A percentile compares a stretch with the other conserved stretches of the same genome.
Conservation (phyloP, 495 filamentous ascomycete genomes). For the Lasiosphaeriaceae sp. region DNA sequence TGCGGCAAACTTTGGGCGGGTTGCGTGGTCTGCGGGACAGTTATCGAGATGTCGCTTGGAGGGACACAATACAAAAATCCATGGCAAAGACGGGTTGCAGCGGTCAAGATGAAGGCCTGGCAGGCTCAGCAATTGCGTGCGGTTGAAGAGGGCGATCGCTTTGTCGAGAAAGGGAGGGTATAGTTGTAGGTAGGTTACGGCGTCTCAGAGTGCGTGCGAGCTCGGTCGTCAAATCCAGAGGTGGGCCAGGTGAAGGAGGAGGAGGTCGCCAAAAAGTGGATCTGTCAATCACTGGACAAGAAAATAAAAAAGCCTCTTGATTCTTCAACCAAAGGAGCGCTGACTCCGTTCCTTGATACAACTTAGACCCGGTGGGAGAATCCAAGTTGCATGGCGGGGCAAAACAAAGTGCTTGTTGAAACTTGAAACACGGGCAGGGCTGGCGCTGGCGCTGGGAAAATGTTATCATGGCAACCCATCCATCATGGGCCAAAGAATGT, state of each 20-base stretch:
- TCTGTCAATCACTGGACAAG: not conserved
- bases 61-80: conserved; percentile 4
- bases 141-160: too few relatives aligned
- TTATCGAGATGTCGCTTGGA: conserved; percentile 3
- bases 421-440: not conserved
- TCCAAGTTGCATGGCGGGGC: not conserved
- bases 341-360: not conserved
- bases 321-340: not conserved
- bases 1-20: not conserved
- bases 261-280: not conserved
- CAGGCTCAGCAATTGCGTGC: not conserved
- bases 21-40: not conserved
- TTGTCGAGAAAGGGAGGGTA: not conserved
- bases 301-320: not conserved
- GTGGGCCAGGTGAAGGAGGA: not conserved
- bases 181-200: not conserved
- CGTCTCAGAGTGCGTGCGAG: not conserved
- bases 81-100: conserved; percentile 4
- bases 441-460: not conserved
- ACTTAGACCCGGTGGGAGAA: not conserved
- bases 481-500: too few relatives aligned
- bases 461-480: not conserved
- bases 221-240: not conserved
- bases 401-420: not conserved
- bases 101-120: not conserved